Conservation (phyloP, 306 rosid species). For the Inga leiocalycina region DNA sequence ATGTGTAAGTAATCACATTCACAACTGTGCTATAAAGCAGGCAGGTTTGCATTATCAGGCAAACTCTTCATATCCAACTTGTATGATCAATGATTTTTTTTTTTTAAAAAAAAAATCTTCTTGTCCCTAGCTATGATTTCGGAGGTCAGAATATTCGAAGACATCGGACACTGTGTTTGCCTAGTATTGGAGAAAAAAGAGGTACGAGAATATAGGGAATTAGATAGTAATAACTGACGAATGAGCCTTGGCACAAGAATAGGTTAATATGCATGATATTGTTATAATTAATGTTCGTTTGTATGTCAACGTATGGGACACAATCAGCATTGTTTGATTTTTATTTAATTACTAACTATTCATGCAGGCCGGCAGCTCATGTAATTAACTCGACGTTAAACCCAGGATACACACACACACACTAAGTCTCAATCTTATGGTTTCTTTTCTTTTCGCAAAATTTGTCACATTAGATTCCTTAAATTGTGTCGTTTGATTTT, state of each 20-base stretch:
- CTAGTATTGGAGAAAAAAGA: background rate
- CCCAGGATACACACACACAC: too few relatives aligned
- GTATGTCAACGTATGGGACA: slow-evolving; percentile 20
- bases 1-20: background rate
- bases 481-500: background rate
- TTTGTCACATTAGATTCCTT: background rate
- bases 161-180: slow-evolving; percentile 27
- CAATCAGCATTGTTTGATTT: slow-evolving; percentile 16
- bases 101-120: background rate
- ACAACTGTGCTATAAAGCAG: background rate
- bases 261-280: background rate
- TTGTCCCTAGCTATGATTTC: background rate
- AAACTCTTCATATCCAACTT: background rate
- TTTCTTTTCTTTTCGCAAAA: background rate
- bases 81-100: background rate
- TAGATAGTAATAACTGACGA: slow-evolving; percentile 11
- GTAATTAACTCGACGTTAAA: background rate
- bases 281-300: background rate
- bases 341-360: slow-evolving; percentile 4
- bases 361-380: slow-evolving; percentile 43
- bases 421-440: background rate
- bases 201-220: slow-evolving; percentile 5
- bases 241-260: background rate
- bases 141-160: background rate
- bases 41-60: background rate